A percentile compares a stretch with the other conserved stretches of the same genome.
Conservation (phyloP, 495 filamentous ascomycete species). For the Chaetomium fimeti region DNA sequence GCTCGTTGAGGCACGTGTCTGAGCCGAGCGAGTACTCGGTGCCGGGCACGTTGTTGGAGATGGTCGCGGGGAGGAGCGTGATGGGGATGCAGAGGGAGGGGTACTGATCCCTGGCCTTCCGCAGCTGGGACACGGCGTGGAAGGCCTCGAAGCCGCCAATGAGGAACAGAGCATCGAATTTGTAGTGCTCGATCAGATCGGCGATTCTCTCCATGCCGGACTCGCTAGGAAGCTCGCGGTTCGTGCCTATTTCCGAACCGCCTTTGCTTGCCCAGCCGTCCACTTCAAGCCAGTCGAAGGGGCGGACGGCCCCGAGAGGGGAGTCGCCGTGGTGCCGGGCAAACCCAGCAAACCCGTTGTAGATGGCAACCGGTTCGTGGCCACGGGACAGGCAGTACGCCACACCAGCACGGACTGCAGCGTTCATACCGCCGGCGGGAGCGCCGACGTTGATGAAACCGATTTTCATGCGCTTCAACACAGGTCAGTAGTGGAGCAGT, state of each 20-base stretch:
- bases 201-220: conserved; percentile 83
- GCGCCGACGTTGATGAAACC: conserved; percentile 97
- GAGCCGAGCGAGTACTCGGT: conserved; percentile 96
- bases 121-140: conserved; percentile 82
- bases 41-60: conserved; percentile 97
- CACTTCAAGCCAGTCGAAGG: conserved; percentile 88
- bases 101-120: conserved; percentile 73
- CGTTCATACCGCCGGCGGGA: conserved; percentile 98
- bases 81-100: conserved; percentile 90
- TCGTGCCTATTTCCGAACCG: conserved; percentile 96
- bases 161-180: conserved; percentile 87
- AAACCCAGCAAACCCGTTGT: conserved; percentile 97
- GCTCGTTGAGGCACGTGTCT: conserved; percentile 96
- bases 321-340: conserved; percentile 83
- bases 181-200: conserved; percentile 76
- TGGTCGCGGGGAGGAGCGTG: conserved; percentile 88
- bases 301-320: conserved; percentile 77
- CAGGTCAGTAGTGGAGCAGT: conserved; percentile 23
- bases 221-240: conserved; percentile 83
- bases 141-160: conserved; percentile 98
- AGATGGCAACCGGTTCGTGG: conserved; percentile 85
- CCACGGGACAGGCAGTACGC: conserved; percentile 95
- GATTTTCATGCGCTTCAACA: conserved; percentile 75
- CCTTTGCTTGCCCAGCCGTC: conserved; percentile 95
- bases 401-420: conserved; percentile 88